Conservation (phyloP, 805 yeast species). For the Kregervanrija fluxuum region DNA sequence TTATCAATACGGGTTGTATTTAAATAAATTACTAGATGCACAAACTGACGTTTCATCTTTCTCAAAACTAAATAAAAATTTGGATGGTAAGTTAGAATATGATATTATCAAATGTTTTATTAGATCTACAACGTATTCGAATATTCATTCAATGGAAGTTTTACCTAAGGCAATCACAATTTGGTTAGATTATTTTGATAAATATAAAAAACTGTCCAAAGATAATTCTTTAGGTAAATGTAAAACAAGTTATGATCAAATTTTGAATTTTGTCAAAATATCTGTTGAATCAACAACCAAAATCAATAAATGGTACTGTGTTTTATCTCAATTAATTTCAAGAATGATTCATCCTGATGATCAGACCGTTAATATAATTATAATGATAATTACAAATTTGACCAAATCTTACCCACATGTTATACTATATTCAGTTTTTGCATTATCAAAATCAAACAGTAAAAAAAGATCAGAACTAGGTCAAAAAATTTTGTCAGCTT, state of each 20-base stretch:
- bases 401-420: conserved; percentile 68
- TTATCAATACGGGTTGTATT: conserved; percentile 74
- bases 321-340: conserved; percentile 78
- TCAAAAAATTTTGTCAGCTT: conserved; percentile 33
- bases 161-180: conserved; percentile 84
- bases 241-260: conserved; percentile 28
- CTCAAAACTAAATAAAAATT: conserved; percentile 23
- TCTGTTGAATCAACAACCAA: conserved; percentile 39
- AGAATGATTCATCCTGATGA: conserved; percentile 60
- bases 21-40: conserved; percentile 68
- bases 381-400: conserved; percentile 50
- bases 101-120: conserved; percentile 50
- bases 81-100: conserved; percentile 46
- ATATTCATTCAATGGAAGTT: conserved; percentile 64
- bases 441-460: conserved; percentile 56
- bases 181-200: conserved; percentile 75
- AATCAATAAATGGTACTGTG: conserved; percentile 67
- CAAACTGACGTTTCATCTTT: conserved; percentile 30
- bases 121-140: conserved; percentile 53
- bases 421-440: conserved; percentile 77
- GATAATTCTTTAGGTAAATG: too few relatives aligned
- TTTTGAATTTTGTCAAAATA: conserved; percentile 39
- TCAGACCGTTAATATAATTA: conserved; percentile 47
- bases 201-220: conserved; percentile 10
- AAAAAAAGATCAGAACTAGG: conserved; percentile 41